Evolutionary conservation across 208 protist species (phyloP).

Genomic region (Angomonas ambiguus): DNA sequence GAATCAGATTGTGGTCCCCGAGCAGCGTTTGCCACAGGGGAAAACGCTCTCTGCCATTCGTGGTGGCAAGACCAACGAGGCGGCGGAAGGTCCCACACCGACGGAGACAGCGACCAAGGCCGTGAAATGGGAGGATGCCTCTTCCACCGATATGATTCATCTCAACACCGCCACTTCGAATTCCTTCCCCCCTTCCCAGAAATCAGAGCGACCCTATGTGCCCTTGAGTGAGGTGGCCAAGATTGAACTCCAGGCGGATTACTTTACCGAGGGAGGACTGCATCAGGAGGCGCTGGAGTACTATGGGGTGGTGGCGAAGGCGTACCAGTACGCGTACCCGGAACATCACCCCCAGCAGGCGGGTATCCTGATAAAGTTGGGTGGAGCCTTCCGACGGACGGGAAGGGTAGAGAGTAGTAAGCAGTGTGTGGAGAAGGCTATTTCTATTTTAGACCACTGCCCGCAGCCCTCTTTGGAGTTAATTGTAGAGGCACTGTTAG

Average conservation of each 20-base stretch:
- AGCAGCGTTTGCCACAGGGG: constrained; percentile 46
- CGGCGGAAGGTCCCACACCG: not conserved
- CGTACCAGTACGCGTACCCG: constrained; percentile 79
- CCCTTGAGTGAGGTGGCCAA: constrained; percentile 81
- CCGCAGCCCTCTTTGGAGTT: constrained; percentile 61
- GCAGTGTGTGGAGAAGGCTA: constrained; percentile 45
- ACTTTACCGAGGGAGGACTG: constrained; percentile 73
- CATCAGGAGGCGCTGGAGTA: constrained; percentile 85
- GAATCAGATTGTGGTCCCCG: constrained; percentile 62
- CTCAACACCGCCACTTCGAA: constrained; percentile 1
- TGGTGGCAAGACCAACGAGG: constrained; percentile 4
- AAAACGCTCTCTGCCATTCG: constrained; percentile 20
- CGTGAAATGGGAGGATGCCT: constrained; percentile 60
- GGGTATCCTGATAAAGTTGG: constrained; percentile 75
- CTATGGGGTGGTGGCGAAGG: constrained; percentile 86
- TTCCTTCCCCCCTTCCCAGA: not conserved
- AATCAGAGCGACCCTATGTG: constrained; percentile 51
- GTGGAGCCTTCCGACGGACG: constrained; percentile 76
- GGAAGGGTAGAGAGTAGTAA: constrained; percentile 57
- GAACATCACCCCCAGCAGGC: constrained; percentile 58
- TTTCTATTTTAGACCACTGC: constrained; percentile 62
- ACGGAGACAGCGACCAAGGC: constrained; percentile 11
- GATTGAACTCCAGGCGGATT: constrained; percentile 84
- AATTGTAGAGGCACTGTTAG: constrained; percentile 75
- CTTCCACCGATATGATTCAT: constrained; percentile 59